Percentiles rank a stretch among this genome's conserved stretches.
These are phyloP conservation scores for Microcos paniculata DNA, from an alignment of 345 rosid genomes.

Conservation along the genomic window DNA sequence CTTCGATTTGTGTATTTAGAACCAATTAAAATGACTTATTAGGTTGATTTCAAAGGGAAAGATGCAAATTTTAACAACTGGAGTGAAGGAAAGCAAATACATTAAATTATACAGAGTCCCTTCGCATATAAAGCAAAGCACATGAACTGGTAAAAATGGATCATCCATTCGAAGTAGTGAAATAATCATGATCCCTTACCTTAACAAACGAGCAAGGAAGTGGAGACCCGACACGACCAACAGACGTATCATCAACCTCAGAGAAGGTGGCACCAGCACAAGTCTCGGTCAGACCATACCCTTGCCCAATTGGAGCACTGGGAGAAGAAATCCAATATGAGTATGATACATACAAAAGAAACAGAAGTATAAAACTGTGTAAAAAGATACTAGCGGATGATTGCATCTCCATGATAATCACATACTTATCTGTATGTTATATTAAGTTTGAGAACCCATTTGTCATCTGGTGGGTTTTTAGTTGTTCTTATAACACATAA, in stretches of 20 bases:
- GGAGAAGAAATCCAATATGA: constrained; percentile 16
- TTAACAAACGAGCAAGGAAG: constrained; percentile 91
- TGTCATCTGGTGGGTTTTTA: background rate
- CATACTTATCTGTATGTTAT: background rate
- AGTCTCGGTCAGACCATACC: constrained; percentile 98
- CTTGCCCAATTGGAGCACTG: constrained; percentile 99
- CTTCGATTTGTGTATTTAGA: background rate
- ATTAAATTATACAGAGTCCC: background rate
- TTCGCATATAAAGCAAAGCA: background rate
- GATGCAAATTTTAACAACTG: background rate
- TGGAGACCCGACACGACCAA: constrained; percentile 98
- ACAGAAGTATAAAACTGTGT: background rate
- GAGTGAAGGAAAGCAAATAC: background rate
- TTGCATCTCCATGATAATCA: background rate
- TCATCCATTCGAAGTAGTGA: constrained; percentile 8
- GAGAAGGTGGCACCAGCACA: constrained; percentile 99
- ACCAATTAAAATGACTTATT: background rate
- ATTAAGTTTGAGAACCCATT: background rate
- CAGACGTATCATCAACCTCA: constrained; percentile 91
- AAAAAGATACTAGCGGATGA: background rate
- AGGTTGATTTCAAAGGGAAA: background rate
- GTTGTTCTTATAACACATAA: background rate
- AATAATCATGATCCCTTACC: constrained; percentile 42
- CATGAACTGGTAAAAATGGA: background rate
- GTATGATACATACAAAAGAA: constrained; percentile 8